These are phyloP conservation scores for Coelastrella sp. DNA, from an alignment of 139 green algal genomes.

Conservation along the genomic window DNA sequence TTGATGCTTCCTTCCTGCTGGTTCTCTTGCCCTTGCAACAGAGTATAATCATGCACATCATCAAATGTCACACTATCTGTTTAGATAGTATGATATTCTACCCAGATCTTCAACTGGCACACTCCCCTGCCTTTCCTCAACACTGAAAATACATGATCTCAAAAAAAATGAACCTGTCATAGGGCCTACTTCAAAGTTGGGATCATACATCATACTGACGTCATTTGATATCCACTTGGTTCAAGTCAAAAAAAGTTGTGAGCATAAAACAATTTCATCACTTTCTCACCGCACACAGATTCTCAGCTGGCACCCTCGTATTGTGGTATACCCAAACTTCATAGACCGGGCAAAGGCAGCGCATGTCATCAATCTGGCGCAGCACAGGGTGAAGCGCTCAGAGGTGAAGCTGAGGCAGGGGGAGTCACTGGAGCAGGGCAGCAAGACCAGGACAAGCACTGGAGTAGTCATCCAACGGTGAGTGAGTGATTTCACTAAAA, in stretches of 20 bases:
- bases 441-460: slow-evolving; percentile 65
- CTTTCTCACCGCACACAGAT: slow-evolving; percentile 39
- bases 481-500: neutral
- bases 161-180: neutral
- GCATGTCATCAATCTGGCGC: slow-evolving; percentile 59
- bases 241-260: neutral
- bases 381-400: slow-evolving; percentile 50
- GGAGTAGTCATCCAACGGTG: slow-evolving; percentile 62
- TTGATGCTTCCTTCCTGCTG: too few relatives aligned
- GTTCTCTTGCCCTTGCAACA: too few relatives aligned
- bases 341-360: slow-evolving; percentile 55
- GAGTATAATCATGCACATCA: too few relatives aligned
- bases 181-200: too few relatives aligned
- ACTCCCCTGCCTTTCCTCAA: too few relatives aligned
- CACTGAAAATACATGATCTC: neutral
- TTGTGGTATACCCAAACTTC: slow-evolving; percentile 71
- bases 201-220: too few relatives aligned
- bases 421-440: slow-evolving; percentile 50
- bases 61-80: too few relatives aligned
- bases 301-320: slow-evolving; percentile 55
- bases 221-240: too few relatives aligned
- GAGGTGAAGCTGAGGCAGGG: slow-evolving; percentile 54
- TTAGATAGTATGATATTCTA: too few relatives aligned
- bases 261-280: neutral
- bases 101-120: too few relatives aligned